Percentiles rank a stretch among this genome's conserved stretches.
phyloP scores from a whole-genome alignment of 108 stramenopile species.

The Skeletonema grethae region DNA sequence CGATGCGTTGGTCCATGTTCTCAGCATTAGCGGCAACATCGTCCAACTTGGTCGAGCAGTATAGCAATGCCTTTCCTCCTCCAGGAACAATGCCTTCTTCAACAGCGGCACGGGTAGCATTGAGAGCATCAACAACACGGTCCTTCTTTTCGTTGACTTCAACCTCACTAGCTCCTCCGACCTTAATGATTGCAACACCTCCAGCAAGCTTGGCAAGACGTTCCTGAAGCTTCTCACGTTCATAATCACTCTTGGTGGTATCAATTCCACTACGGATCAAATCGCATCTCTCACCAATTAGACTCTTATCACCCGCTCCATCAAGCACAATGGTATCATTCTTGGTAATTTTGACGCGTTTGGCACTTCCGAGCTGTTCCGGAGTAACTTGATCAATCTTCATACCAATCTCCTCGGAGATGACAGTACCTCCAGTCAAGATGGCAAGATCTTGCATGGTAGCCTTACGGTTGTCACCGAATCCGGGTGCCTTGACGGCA shows the following conservation, averaged over 20 bases:
- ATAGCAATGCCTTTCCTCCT: slow-evolving; percentile 97
- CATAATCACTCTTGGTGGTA: slow-evolving; percentile 97
- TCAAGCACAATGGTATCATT: slow-evolving; percentile 98
- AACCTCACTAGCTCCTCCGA: slow-evolving; percentile 97
- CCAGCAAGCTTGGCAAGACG: slow-evolving; percentile 98
- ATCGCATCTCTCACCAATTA: slow-evolving; percentile 94
- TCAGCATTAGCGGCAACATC: slow-evolving; percentile 79
- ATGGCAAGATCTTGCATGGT: slow-evolving; percentile 99
- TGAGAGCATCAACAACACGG: slow-evolving; percentile 99
- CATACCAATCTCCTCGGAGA: slow-evolving; percentile 98
- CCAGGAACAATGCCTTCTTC: slow-evolving; percentile 99
- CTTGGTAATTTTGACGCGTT: slow-evolving; percentile 95
- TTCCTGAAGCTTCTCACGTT: slow-evolving; percentile 99
- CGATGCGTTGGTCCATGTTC: slow-evolving; percentile 99
- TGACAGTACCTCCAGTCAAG: slow-evolving; percentile 97
- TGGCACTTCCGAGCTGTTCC: slow-evolving; percentile 92
- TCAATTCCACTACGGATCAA: slow-evolving; percentile 94
- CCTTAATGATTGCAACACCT: slow-evolving; percentile 99
- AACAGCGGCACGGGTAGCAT: slow-evolving; percentile 99
- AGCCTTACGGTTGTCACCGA: slow-evolving; percentile 99
- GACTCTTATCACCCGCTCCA: slow-evolving; percentile 88
- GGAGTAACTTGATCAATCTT: slow-evolving; percentile 94
- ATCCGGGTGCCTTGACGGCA: slow-evolving; percentile 99
- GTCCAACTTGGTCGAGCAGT: slow-evolving; percentile 92
- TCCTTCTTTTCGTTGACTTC: slow-evolving; percentile 99